Evolutionary conservation across 2,329 filamentous ascomycete genomes (phyloP), one percentile per base, ranked within the genome.

Genomic region (Xylaria arbuscula): DNA sequence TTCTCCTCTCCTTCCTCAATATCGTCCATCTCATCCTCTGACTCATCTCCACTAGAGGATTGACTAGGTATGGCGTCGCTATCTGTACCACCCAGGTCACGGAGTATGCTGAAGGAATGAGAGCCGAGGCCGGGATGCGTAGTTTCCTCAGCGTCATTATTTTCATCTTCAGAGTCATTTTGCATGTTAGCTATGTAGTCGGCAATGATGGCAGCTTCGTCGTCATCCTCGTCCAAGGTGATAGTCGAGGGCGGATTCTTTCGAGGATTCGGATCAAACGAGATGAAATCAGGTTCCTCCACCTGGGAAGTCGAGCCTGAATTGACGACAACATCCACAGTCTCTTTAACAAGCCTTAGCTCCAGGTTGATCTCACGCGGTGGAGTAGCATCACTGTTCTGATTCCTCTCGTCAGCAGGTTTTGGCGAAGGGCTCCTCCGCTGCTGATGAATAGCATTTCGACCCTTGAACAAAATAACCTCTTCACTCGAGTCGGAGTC

Each of bases 171-270:
- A 1, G 59, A 70, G 7, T 70, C 83, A 1, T 83, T 83, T 19
- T 80, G 80, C 74, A 92, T 84, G 69, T 93, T 93, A 51, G 87
- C 85, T 74, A 93, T 90, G 73, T 94, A 94, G 74, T 94, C 92
- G 1, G 87, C 86, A 72, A 90, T 80, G 50, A 89, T 82, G 0
- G 84, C 86, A 47, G 89, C 87, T 19, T 90, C 85, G 8, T 85
- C 82, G 2, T 78, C 74, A 11, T 69, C 55, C 17, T 54, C 64
- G 15, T 50, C 67, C 32, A 48, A 61, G 7, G 55, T n/a, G 8
- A 24, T 42, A 38, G 62, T 64, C 11, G 34, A 60, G 22, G 61
- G 50, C 47, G 61, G 24, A 13, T 73, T 73, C 61, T 74, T 71
- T 40, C 70, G 71, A 13, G 22, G 53, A 36, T 72, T 67, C 71